Conservation (phyloP, 352 stramenopile species). For the Pythium dissotocum region DNA sequence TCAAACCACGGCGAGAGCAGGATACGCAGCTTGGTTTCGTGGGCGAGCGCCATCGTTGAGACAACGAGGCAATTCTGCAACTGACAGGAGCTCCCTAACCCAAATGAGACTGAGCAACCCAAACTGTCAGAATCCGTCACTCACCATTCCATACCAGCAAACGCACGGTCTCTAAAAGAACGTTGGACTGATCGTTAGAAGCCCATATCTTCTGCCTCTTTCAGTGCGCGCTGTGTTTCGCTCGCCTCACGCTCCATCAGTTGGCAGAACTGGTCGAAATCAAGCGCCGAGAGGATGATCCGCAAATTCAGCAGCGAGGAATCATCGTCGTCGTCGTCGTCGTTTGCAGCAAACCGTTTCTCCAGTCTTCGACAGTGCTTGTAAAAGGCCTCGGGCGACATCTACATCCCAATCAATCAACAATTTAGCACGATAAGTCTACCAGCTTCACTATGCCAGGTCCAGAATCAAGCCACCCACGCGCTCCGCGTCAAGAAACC, state of each 20-base stretch:
- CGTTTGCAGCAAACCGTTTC: conserved; percentile 27
- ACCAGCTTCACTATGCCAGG: too few species aligned
- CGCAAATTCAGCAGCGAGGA: conserved; percentile 41
- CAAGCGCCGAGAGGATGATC: conserved; percentile 51
- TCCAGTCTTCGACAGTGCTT: conserved; percentile 44
- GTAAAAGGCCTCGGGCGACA: conserved; percentile 51
- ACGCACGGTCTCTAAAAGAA: background rate
- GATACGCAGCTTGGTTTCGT: background rate
- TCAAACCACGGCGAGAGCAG: background rate
- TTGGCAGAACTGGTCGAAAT: conserved; percentile 55
- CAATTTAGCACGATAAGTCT: too few species aligned
- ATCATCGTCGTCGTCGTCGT: conserved; percentile 15
- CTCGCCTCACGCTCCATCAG: conserved; percentile 53
- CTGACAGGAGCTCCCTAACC: too few species aligned
- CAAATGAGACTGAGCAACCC: too few species aligned
- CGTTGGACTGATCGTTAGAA: conserved; percentile 28
- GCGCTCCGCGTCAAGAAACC: conserved; percentile 47
- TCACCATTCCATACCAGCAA: background rate
- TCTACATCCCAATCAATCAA: conserved; percentile 14
- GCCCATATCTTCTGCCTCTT: conserved; percentile 59
- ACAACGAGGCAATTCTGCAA: too few species aligned
- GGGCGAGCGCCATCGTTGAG: too few species aligned
- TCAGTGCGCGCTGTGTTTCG: conserved; percentile 45
- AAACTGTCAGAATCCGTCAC: too few species aligned
- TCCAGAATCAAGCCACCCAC: conserved; percentile 9